Evolutionary conservation across 2,329 filamentous ascomycete species (phyloP), one percentile per base, ranked within the genome.

Genomic region (Fusarium cyanostomum): DNA sequence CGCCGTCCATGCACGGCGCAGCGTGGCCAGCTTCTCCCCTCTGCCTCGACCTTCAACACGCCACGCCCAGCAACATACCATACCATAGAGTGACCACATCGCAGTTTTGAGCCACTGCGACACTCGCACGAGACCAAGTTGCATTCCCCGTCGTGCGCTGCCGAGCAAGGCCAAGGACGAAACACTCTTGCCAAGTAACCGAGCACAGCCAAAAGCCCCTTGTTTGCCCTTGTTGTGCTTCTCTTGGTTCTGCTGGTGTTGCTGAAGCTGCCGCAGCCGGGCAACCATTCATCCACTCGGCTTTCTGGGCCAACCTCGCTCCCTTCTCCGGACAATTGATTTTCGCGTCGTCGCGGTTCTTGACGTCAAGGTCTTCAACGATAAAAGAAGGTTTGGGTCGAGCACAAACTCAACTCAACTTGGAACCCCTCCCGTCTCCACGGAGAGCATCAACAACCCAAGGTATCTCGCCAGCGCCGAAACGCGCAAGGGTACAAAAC

Each of bases 81-180:
- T 67, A 56, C 62, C 56, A 62, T 58, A 66, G 46, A 55, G 57
- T 51, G 48, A 65, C 39, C 56, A 45, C 64, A 56, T 62, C 42
- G 52, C 39, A 62, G 46, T 49, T 34, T 41, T 45, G 52, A 52
- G 16, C 16, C 44, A 24, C 33, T 35, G 46, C 42, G n/a, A n/a
- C n/a, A n/a, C n/a, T n/a, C 13, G 41, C 41, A 66, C 33, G 62
- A 62, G 62, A 55, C 57, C 61, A 43, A 41, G 13, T 41, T 27
- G 38, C 44, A 55, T 61, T 53, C 37, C 44, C 52, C 41, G 38
- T 42, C 37, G 9, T 24, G 15, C 27, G 21, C 38, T 42, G 21
- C n/a, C 38, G 21, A 26, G 26, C 38, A 42, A n/a, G 9, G 38
- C 21, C 38, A 42, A 26, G 26, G 12, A 7, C 38, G n/a, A n/a